Evolutionary conservation across 257 asterid genomes (phyloP).

Genomic region (Solanum clarkiae): DNA sequence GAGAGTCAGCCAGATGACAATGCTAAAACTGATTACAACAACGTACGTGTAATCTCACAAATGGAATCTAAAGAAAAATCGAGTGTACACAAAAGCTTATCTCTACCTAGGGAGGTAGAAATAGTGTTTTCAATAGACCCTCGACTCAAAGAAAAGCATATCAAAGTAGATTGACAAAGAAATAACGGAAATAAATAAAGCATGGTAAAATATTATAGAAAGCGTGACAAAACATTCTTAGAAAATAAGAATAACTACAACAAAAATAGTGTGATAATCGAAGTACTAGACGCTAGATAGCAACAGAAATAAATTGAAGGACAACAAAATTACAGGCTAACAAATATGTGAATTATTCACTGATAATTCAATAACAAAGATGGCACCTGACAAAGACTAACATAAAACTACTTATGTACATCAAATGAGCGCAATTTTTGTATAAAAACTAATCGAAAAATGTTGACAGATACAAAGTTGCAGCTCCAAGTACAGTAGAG

Average conservation of each 20-base stretch:
- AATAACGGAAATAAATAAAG: background rate
- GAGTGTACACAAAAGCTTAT: background rate
- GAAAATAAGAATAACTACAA: background rate
- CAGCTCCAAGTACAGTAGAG: background rate
- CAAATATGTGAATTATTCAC: background rate
- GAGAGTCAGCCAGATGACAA: no score
- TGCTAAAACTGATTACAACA: background rate
- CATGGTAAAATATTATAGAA: background rate
- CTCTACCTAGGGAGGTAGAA: background rate
- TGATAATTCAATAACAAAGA: background rate
- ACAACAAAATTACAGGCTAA: background rate
- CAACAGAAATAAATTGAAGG: background rate
- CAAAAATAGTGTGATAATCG: background rate
- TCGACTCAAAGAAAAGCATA: background rate
- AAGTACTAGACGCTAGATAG: background rate
- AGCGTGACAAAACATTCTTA: background rate
- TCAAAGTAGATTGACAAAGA: background rate
- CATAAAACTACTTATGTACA: background rate
- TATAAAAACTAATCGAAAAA: background rate
- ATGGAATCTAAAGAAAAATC: accelerated
- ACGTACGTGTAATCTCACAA: background rate
- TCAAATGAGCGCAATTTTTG: background rate
- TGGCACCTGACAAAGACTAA: background rate
- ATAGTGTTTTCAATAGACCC: background rate
- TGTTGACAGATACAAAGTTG: background rate